phyloP scores from a whole-genome alignment of 306 rosid genomes.

The Corylus heterophylla region DNA sequence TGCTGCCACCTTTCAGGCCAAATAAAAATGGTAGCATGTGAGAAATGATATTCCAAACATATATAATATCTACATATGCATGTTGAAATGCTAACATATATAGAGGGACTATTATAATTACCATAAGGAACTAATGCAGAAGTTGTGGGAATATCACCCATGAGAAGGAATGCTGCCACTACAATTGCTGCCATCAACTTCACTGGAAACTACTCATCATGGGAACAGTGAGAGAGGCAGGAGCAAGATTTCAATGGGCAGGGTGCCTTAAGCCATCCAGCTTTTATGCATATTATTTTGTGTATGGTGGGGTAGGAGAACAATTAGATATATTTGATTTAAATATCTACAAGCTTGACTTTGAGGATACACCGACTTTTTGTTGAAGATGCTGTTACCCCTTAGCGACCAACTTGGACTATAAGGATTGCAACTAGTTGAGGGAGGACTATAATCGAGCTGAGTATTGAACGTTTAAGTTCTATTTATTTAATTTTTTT shows the following conservation, averaged over 20 bases:
- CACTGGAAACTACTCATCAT: constrained; percentile 16
- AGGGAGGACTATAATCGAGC: no score
- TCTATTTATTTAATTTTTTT: no score
- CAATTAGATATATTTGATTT: not conserved
- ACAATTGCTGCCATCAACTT: constrained; percentile 24
- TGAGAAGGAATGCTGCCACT: constrained; percentile 14
- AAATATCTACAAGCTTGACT: not conserved
- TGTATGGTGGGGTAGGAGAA: not conserved
- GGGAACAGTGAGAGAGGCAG: not conserved
- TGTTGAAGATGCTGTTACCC: not conserved
- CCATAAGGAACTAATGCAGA: constrained; percentile 20
- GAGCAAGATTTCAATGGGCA: not conserved
- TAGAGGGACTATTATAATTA: not conserved
- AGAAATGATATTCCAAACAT: not conserved
- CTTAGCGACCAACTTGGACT: no score
- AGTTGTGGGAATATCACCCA: constrained; percentile 3
- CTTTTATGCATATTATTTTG: not conserved
- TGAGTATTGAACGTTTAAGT: no score
- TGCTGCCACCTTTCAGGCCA: constrained; percentile 5
- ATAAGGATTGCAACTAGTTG: no score
- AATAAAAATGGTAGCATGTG: not conserved
- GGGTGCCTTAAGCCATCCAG: not conserved
- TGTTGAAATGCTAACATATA: not conserved
- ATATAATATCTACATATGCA: not conserved
- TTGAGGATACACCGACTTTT: not conserved